Evolutionary conservation across 1,284 basidiomycete genomes (phyloP).

Genomic region (Austropuccinia psidii): DNA sequence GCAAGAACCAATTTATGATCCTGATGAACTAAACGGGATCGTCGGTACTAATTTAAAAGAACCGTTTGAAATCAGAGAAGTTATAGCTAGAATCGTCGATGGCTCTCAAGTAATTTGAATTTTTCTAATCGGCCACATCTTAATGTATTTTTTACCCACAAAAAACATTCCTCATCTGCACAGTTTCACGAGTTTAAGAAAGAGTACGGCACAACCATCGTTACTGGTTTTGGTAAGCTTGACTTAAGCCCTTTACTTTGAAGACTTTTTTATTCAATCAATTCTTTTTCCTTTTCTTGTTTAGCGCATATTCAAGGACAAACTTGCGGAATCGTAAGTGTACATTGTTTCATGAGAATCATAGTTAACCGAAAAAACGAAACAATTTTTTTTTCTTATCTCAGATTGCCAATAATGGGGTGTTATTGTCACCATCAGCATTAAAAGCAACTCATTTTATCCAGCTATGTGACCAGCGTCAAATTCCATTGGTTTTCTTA

Average conservation of each 20-base stretch:
- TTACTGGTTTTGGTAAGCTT: constrained; percentile 60
- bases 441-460: constrained; percentile 93
- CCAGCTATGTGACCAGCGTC: constrained; percentile 81
- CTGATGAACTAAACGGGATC: constrained; percentile 76
- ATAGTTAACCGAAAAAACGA: not conserved
- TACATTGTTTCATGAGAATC: too few species aligned
- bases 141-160: not conserved
- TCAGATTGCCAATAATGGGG: constrained; percentile 79
- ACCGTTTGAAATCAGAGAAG: constrained; percentile 84
- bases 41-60: constrained; percentile 81
- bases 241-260: not conserved
- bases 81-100: constrained; percentile 83
- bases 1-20: constrained; percentile 70
- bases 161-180: not conserved
- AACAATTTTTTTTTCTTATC: not conserved
- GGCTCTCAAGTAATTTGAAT: constrained; percentile 55
- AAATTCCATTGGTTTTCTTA: constrained; percentile 81
- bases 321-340: constrained; percentile 42
- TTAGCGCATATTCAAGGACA: constrained; percentile 75
- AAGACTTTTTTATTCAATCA: not conserved
- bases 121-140: not conserved
- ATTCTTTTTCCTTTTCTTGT: not conserved
- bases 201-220: constrained; percentile 79
- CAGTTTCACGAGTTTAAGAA: constrained; percentile 89
- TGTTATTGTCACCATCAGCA: constrained; percentile 85